Evolutionary conservation across 2,329 filamentous ascomycete genomes (phyloP), one percentile per base, ranked within the genome.

Genomic region (Penicillium sp.): DNA sequence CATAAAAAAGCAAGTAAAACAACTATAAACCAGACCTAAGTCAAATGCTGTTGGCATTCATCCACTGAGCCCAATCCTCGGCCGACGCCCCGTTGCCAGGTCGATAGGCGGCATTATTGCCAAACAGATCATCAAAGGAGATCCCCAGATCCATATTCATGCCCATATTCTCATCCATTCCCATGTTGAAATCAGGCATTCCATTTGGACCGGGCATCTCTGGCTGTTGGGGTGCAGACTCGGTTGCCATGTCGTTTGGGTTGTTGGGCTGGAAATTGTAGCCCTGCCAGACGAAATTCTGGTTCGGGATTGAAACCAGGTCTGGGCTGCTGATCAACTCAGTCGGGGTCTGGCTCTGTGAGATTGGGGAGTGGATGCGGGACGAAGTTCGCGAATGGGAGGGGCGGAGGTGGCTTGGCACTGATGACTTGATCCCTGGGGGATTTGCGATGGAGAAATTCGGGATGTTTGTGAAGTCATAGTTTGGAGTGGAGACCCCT

Each of bases 51-150:
- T 65, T 67, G 4, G 64, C 59, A 56, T 74, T 72, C 70, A 73
- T 74, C 72, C 72, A 75, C 55, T 73, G 69, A 28, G 65, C 65
- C 73, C 72, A 75, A 19, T 75, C 73, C 33, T 74, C 73, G 54
- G 68, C 72, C 47, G 63, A 49, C 36, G 64, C 58, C 30, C 58
- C 63, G 30, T 64, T 61, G 55, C 48, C 64, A 25, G 65, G 61
- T 47, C 65, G 64, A 58, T 55, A 66, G 11, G 56, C 51, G 14
- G 66, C 67, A 25, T 64, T 63, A 55, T 68, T 76, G 28, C 74
- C 75, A 36, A 76, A 74, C n/a, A 77, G 61, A 52, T 77, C 74
- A 42, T 76, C 75, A 50, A 75, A 65, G 11, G 69, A 68, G 16
- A 75, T 67, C 2, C 71, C 69, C 37, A 74, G 51, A 45, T 73